Evolutionary conservation across 345 rosid genomes (phyloP).

Genomic region (Citrus inodora): DNA sequence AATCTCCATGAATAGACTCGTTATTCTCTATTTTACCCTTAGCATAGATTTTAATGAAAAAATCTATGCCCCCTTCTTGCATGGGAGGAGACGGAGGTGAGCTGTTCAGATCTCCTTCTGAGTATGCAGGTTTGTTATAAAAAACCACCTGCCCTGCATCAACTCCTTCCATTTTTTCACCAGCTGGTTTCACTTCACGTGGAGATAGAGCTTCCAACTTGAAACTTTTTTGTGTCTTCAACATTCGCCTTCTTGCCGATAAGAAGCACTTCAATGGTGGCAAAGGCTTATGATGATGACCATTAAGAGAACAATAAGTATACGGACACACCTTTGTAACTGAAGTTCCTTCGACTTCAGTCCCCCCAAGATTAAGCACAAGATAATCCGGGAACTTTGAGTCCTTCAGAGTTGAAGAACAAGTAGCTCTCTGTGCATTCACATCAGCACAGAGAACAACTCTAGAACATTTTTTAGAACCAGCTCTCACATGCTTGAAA

Average conservation of each 20-base stretch:
- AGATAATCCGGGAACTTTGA: conserved; percentile 71
- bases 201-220: conserved; percentile 38
- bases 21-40: conserved; percentile 24
- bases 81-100: conserved; percentile 6
- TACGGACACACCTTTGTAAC: conserved; percentile 74
- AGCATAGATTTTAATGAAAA: conserved; percentile 43
- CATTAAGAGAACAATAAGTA: conserved; percentile 85
- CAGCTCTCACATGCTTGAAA: conserved; percentile 54
- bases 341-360: conserved; percentile 74
- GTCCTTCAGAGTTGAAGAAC: conserved; percentile 89
- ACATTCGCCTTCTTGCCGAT: conserved; percentile 50
- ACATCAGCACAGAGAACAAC: conserved; percentile 45
- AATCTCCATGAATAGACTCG: conserved; percentile 2
- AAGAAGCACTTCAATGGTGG: conserved; percentile 77
- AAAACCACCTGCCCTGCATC: conserved; percentile 2
- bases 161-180: conserved; percentile 7
- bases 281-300: conserved; percentile 65
- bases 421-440: conserved; percentile 61
- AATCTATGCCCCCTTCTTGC: conserved; percentile 24
- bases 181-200: conserved; percentile 13
- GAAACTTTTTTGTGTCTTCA: conserved; percentile 57
- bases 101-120: conserved; percentile 8
- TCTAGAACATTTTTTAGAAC: conserved; percentile 38
- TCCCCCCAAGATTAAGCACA: conserved; percentile 61
- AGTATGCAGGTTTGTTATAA: neutral